A percentile compares a stretch with the other conserved stretches of the same genome.
These are phyloP conservation scores for Blepharisma undulans DNA, from an alignment of 169 alveolate genomes.

Conservation along the genomic window DNA sequence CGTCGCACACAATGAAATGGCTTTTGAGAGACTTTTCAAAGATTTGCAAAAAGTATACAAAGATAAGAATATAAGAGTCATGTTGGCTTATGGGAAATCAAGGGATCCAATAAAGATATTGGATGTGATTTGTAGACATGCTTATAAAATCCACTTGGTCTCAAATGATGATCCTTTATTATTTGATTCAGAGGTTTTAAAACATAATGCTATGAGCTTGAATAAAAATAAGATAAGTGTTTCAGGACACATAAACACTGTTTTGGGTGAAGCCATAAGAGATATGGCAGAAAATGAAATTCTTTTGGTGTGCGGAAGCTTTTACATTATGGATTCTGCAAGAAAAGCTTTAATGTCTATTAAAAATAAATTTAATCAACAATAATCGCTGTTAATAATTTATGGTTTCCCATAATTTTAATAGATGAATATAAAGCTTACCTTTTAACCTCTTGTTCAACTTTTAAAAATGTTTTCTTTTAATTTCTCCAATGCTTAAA, in stretches of 20 bases:
- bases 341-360: not conserved
- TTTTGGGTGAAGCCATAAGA: not conserved
- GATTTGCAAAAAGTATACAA: slow-evolving; percentile 35
- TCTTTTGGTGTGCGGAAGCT: not conserved
- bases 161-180: not conserved
- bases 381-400: too few species aligned
- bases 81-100: not conserved
- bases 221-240: not conserved
- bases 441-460: not conserved
- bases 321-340: not conserved
- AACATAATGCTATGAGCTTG: not conserved
- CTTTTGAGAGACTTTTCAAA: slow-evolving; percentile 79
- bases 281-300: not conserved
- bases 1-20: slow-evolving; percentile 88
- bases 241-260: not conserved
- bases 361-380: too few species aligned
- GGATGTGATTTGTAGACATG: not conserved
- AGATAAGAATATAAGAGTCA: not conserved
- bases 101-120: not conserved
- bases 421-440: too few species aligned
- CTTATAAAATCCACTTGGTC: not conserved
- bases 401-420: too few species aligned
- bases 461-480: too few species aligned
- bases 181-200: not conserved
- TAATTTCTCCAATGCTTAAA: not conserved